Base-by-base conservation (phyloP, 257 asterid genomes). In the Paulownia fortunei region DNA sequence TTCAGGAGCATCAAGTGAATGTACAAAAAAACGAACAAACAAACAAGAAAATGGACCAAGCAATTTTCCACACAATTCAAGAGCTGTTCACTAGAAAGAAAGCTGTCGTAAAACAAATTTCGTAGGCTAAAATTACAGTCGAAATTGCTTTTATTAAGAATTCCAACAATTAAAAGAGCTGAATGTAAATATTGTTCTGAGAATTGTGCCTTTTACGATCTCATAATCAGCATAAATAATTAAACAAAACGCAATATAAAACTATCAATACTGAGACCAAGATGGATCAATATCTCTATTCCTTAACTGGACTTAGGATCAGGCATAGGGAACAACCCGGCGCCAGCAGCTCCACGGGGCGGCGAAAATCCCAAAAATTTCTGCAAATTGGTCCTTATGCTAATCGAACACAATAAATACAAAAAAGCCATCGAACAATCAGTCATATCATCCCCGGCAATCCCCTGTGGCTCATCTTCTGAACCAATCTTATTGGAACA, bases 381-480 rank as follows among this genome's bases (percentile, higher is more conserved):
- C 96, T 96, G 98, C 79, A 96, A 80, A 79, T 96, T 96, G 18
- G 98, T 96, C 88, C 99, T 82, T 37, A 96, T 92, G 78, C 99
- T 92, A 66, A 96, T 86, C 71, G 99, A 96, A 76, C 99, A 96
- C 79, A 96, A 34, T 2, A 96, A 76, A 34, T 96, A 96, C 88
- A 96, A 47, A 79, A 96, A 96, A 41, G 98, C 97, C 98, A 96
- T 96, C 9, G 98, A 96, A 63, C 99, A 96, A 87, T 96, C 99
- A 52, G 98, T 96, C 99, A 90, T 89, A 61, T 96, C 99, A 26
- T 86, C 87, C 67, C 99, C 5, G 84, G 36, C 87, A 96, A 86
- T 6, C 99, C 99, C 46, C 99, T 86, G 47, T 96, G 99, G 79
- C 97, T 91, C 99, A 96, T 96, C 95, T 96, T 96, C 94, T 96